Evolutionary conservation across 768 basidiomycete genomes (phyloP).

Genomic region (Russula dissimulans): DNA sequence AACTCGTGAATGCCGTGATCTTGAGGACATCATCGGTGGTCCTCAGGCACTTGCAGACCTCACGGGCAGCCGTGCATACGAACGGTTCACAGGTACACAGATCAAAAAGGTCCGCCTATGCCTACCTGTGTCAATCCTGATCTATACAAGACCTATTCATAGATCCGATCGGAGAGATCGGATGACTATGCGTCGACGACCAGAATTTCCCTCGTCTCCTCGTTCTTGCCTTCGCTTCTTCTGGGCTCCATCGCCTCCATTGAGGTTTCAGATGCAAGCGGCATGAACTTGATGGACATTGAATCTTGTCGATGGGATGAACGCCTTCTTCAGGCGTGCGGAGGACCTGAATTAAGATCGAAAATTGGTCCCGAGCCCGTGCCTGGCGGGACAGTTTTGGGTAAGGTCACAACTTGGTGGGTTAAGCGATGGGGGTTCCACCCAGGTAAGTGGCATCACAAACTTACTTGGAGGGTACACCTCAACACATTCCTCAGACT

Average conservation of each 20-base stretch:
- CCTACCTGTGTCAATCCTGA: neutral
- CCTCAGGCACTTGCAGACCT: constrained; percentile 61
- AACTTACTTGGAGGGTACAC: neutral
- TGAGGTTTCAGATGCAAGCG: constrained; percentile 83
- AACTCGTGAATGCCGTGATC: constrained; percentile 55
- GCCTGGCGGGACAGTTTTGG: constrained; percentile 58
- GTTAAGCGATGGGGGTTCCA: constrained; percentile 66
- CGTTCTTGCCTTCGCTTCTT: constrained; percentile 77
- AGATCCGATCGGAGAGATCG: constrained; percentile 51
- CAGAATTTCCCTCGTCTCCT: constrained; percentile 72
- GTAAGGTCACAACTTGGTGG: constrained; percentile 62
- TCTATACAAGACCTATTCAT: neutral
- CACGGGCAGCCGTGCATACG: constrained; percentile 78
- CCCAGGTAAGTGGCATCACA: constrained; percentile 34
- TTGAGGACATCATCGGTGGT: constrained; percentile 64
- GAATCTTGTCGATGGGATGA: constrained; percentile 67
- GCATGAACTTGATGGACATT: constrained; percentile 84
- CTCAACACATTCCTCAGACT: constrained; percentile 36
- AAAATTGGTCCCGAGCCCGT: constrained; percentile 76
- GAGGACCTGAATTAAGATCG: constrained; percentile 50
- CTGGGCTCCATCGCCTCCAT: constrained; percentile 69
- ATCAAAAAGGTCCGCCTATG: constrained; percentile 56
- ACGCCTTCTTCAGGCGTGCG: constrained; percentile 53
- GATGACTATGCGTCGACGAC: constrained; percentile 49
- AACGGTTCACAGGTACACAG: constrained; percentile 82